These are phyloP conservation scores for Scutellaria minor DNA, from an alignment of 257 asterid genomes.

Conservation along the genomic window DNA sequence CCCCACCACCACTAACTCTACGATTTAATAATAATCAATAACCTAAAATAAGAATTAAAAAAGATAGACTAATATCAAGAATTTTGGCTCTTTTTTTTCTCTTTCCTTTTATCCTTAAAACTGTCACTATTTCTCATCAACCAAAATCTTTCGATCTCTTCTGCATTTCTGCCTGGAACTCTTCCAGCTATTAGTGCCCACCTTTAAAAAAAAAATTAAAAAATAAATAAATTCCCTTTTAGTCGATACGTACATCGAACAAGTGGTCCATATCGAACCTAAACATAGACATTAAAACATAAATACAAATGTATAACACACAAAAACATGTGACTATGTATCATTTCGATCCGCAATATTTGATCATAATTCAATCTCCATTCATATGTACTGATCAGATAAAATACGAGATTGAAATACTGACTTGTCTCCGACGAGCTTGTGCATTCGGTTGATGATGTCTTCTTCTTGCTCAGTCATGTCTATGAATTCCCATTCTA, in stretches of 20 bases:
- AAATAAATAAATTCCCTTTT: no score
- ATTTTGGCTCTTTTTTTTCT: slow-evolving; percentile 9
- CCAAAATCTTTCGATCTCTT: slow-evolving; percentile 82
- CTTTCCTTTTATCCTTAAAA: slow-evolving; percentile 39
- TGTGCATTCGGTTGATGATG: slow-evolving; percentile 72
- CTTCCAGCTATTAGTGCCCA: slow-evolving; percentile 80
- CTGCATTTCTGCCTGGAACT: slow-evolving; percentile 70
- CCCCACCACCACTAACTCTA: background rate
- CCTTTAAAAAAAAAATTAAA: slow-evolving; percentile 36
- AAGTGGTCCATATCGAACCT: no score
- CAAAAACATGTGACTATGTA: no score
- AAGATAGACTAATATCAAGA: slow-evolving; percentile 4
- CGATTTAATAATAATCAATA: background rate
- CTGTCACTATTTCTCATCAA: slow-evolving; percentile 56
- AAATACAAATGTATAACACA: no score
- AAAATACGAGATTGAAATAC: background rate
- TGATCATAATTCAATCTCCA: no score
- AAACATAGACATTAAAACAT: background rate
- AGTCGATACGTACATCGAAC: no score
- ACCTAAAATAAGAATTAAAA: background rate
- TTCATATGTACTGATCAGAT: no score
- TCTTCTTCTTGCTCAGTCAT: slow-evolving; percentile 77
- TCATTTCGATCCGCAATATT: no score
- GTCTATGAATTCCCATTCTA: slow-evolving; percentile 63
- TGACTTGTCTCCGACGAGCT: slow-evolving; percentile 78